phyloP scores from a whole-genome alignment of 352 stramenopile genomes.

The Plasmopara viticola region DNA sequence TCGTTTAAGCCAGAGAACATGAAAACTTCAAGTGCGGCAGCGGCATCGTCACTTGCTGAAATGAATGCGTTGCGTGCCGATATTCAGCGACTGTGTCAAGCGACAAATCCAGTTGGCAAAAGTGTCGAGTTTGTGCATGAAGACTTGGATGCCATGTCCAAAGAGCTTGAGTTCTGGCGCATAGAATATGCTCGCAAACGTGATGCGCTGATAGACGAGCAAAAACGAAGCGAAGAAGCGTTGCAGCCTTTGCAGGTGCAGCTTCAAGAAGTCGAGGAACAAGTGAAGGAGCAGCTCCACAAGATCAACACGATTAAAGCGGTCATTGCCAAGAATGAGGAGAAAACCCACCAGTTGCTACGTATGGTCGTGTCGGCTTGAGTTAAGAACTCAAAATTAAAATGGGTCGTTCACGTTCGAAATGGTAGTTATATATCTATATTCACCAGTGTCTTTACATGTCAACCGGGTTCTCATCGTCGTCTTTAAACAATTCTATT shows the following conservation, averaged over 20 bases:
- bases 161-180: conserved; percentile 90
- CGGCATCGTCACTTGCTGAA: conserved; percentile 54
- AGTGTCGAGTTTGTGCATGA: conserved; percentile 93
- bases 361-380: conserved; percentile 81
- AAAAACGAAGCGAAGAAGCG: conserved; percentile 77
- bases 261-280: conserved; percentile 84
- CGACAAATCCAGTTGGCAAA: conserved; percentile 85
- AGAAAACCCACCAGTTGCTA: conserved; percentile 87
- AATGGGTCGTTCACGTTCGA: too few species aligned
- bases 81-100: conserved; percentile 91
- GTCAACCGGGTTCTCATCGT: too few species aligned
- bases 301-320: conserved; percentile 91
- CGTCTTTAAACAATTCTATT: too few species aligned
- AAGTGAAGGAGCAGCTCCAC: conserved; percentile 87
- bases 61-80: conserved; percentile 71
- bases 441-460: too few species aligned
- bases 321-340: conserved; percentile 90
- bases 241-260: conserved; percentile 78
- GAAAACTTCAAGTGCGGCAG: conserved; percentile 40
- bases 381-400: conserved; percentile 2
- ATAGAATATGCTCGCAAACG: conserved; percentile 75
- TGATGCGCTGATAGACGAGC: conserved; percentile 77
- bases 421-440: too few species aligned
- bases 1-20: conserved; percentile 75
- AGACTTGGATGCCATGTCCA: conserved; percentile 91